These are phyloP conservation scores for Neoboletus brunneissimus DNA, from an alignment of 768 basidiomycete genomes.

Conservation along the genomic window DNA sequence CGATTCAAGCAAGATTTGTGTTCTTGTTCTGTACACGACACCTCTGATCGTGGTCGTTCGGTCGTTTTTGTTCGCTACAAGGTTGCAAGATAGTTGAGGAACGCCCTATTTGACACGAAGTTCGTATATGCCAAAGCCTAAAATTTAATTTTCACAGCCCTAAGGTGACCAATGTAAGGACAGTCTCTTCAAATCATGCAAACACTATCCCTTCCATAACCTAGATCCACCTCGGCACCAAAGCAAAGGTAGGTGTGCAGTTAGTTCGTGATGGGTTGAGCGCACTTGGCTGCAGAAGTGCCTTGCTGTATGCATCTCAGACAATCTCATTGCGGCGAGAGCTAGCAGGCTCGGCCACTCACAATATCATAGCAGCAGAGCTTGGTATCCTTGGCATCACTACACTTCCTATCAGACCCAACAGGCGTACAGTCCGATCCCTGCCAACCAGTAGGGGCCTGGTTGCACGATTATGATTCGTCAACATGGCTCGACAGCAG, in stretches of 20 bases:
- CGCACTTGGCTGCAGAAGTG: not conserved
- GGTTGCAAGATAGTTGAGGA: no score
- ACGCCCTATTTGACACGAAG: no score
- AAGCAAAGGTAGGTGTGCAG: not conserved
- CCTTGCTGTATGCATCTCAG: not conserved
- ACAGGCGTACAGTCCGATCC: not conserved
- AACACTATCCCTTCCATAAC: not conserved
- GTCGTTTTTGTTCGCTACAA: no score
- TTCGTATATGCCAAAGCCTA: no score
- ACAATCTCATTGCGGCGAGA: not conserved
- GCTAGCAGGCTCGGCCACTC: not conserved
- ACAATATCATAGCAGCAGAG: conserved; percentile 6
- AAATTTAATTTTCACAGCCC: no score
- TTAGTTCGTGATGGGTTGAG: not conserved
- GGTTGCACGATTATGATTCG: not conserved
- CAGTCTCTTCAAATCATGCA: not conserved
- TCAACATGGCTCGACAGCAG: not conserved
- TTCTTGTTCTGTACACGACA: no score
- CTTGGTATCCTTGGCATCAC: not conserved
- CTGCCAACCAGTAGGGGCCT: conserved; percentile 1
- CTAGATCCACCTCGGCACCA: not conserved
- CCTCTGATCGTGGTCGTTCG: no score
- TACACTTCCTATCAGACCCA: not conserved
- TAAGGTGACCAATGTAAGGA: no score
- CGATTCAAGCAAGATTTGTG: no score